Conservation (phyloP, 2,329 filamentous ascomycete genomes). For the Aureobasidium zeae region DNA sequence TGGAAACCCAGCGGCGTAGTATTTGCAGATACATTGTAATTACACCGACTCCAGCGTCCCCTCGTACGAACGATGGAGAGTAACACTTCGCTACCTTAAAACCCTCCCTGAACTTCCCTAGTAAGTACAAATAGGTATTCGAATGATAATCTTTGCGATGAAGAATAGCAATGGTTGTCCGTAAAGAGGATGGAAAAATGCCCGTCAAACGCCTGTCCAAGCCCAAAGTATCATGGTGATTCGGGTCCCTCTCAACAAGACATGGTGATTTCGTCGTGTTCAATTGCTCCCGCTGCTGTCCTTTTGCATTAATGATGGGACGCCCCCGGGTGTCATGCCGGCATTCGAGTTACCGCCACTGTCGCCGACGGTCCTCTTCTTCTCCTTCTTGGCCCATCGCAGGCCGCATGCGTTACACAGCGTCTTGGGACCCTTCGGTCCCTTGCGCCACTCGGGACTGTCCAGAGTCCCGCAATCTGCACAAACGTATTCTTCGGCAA, state of each 20-base stretch:
- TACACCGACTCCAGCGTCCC: no score
- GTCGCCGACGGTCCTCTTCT: conserved; percentile 24
- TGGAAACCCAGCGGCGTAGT: no score
- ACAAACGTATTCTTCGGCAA: conserved; percentile 80
- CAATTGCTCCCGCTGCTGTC: conserved; percentile 17
- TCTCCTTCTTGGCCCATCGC: conserved; percentile 34
- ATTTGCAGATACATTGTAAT: no score
- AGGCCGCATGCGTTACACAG: conserved; percentile 86
- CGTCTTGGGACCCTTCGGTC: conserved; percentile 85
- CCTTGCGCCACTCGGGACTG: conserved; percentile 93
- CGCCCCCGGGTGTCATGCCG: conserved; percentile 15
- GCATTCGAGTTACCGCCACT: conserved; percentile 8
- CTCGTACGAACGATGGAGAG: no score
- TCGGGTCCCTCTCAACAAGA: not conserved
- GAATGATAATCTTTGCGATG: conserved; percentile 7
- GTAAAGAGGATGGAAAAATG: not conserved
- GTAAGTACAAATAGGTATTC: no score
- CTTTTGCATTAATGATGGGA: conserved; percentile 16
- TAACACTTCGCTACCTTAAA: no score
- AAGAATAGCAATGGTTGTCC: conserved; percentile 4
- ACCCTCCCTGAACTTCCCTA: no score
- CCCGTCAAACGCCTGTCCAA: conserved; percentile 5
- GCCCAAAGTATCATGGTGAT: not conserved
- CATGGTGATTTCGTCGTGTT: not conserved
- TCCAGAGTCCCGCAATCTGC: conserved; percentile 92